Conservation (phyloP, 768 basidiomycete genomes). For the Collybiopsis luxurians region DNA sequence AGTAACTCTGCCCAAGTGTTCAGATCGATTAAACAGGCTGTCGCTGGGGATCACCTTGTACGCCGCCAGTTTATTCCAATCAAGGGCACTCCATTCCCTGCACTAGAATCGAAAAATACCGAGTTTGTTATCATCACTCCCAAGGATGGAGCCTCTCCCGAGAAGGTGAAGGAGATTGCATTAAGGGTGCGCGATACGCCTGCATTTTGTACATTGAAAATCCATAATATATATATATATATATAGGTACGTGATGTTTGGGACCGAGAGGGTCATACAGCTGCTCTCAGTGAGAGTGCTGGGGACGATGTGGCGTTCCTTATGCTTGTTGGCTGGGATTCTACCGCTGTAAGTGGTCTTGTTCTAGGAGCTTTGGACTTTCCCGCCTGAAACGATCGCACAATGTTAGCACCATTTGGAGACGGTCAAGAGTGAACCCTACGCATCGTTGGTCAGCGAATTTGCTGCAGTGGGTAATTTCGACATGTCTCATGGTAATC, state of each 20-base stretch:
- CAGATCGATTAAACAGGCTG: not conserved
- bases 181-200: not conserved
- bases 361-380: not conserved
- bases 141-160: not conserved
- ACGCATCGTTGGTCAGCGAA: not conserved
- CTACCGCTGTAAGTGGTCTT: not conserved
- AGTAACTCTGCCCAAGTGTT: not conserved
- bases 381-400: not conserved
- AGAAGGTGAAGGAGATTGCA: not conserved
- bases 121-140: constrained; percentile 2
- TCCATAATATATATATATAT: no score
- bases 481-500: not conserved
- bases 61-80: not conserved
- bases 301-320: not conserved
- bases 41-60: not conserved
- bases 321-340: constrained; percentile 2
- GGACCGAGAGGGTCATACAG: not conserved
- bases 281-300: not conserved
- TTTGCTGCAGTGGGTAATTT: not conserved
- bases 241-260: not conserved
- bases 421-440: not conserved
- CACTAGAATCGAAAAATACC: not conserved
- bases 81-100: not conserved
- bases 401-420: constrained; percentile 1
- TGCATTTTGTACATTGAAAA: no score